Conservation (phyloP, 2,329 filamentous ascomycete species). For the Plenodomus lindquistii region DNA sequence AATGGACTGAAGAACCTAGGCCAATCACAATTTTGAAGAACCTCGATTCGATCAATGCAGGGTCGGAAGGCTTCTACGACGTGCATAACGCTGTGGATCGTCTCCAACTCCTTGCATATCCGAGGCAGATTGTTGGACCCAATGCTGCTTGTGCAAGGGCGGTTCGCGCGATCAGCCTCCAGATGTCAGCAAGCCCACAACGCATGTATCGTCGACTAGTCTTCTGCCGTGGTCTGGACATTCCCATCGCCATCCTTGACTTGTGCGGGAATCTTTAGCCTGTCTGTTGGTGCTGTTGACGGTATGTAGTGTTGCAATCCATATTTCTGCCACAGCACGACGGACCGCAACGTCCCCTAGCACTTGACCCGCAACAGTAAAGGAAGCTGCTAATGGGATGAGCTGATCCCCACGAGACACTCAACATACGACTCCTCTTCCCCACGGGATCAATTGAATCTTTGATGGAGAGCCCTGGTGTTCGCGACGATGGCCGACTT, state of each 20-base stretch:
- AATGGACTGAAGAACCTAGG: neutral
- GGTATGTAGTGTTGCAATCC: too few species aligned
- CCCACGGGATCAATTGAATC: neutral
- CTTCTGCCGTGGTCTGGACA: neutral
- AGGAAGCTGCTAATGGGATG: too few species aligned
- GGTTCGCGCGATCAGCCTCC: neutral
- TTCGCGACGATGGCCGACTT: constrained; percentile 21
- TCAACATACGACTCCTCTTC: neutral
- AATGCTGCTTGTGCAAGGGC: neutral
- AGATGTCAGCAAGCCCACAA: neutral
- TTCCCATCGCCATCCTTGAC: too few species aligned
- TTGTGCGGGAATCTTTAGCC: too few species aligned
- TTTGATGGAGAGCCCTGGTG: neutral
- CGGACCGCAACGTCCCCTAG: too few species aligned
- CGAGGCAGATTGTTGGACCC: too few species aligned
- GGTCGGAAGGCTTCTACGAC: neutral
- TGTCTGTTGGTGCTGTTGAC: too few species aligned
- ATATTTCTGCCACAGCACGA: too few species aligned
- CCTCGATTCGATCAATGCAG: constrained; percentile 2
- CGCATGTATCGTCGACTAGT: too few species aligned
- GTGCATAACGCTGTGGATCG: neutral
- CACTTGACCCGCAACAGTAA: too few species aligned
- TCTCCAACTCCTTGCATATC: neutral
- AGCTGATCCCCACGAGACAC: neutral
- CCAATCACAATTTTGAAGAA: constrained; percentile 1